Conservation (phyloP, 2,329 filamentous ascomycete species). For the Penicillium sp. region DNA sequence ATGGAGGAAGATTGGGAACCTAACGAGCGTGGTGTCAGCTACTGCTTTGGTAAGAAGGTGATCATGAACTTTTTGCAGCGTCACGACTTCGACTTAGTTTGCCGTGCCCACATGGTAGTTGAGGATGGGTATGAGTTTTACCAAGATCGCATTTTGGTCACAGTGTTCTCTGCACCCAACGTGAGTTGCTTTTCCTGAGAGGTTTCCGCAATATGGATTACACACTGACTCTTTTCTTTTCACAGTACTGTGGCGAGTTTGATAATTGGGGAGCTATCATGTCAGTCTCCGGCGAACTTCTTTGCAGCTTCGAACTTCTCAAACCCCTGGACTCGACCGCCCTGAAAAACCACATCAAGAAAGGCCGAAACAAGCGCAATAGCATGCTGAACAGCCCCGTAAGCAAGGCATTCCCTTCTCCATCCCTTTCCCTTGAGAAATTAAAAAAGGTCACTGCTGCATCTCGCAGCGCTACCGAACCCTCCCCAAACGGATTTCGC, state of each 20-base stretch:
- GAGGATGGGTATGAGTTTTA: conserved; percentile 99
- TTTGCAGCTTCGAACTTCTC: conserved; percentile 95
- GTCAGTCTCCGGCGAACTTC: conserved; percentile 88
- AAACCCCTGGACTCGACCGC: conserved; percentile 96
- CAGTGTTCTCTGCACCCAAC: conserved; percentile 96
- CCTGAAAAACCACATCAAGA: conserved; percentile 98
- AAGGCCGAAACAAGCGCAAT: conserved; percentile 89
- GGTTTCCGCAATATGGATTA: neutral
- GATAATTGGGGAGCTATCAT: conserved; percentile 99
- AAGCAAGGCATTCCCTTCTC: conserved; percentile 48
- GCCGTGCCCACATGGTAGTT: conserved; percentile 97
- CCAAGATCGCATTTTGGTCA: conserved; percentile 89
- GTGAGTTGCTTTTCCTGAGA: conserved; percentile 55
- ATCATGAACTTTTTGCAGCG: conserved; percentile 92
- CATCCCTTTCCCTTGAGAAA: conserved; percentile 11
- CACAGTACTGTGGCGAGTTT: conserved; percentile 93
- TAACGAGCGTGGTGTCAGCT: conserved; percentile 94
- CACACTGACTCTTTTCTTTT: conserved; percentile 19
- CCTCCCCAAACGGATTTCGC: neutral
- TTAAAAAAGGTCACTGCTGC: conserved; percentile 17
- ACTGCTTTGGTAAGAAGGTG: conserved; percentile 97
- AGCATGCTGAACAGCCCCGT: conserved; percentile 95
- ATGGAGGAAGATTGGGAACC: conserved; percentile 99
- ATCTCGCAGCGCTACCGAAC: conserved; percentile 26
- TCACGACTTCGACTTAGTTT: conserved; percentile 96